phyloP scores from a whole-genome alignment of 352 stramenopile genomes.

The Globisporangium spiculum region DNA sequence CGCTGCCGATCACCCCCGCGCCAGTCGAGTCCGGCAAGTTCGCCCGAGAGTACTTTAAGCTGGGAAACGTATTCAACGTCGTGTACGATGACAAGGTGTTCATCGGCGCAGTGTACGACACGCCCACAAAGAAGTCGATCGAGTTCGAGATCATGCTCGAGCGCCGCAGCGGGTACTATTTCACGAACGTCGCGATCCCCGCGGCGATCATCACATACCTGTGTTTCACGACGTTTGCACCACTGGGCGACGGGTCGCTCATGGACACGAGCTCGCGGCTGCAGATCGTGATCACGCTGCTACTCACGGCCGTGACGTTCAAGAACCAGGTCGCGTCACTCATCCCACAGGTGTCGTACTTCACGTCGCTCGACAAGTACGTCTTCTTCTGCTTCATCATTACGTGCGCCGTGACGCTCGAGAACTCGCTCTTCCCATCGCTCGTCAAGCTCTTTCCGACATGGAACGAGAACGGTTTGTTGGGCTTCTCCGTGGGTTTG shows the following conservation, averaged over 20 bases:
- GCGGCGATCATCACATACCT: constrained; percentile 19
- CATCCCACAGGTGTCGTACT: constrained; percentile 63
- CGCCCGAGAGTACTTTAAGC: constrained; percentile 45
- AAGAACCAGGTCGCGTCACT: constrained; percentile 51
- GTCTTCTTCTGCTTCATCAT: constrained; percentile 69
- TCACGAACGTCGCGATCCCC: constrained; percentile 42
- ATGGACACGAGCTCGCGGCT: constrained; percentile 44
- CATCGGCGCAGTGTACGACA: constrained; percentile 35
- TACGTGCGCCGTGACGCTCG: constrained; percentile 44
- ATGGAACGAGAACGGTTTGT: constrained; percentile 14
- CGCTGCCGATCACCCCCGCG: constrained; percentile 30
- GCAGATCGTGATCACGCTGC: constrained; percentile 53
- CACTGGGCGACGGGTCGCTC: background rate
- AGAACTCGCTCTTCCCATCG: constrained; percentile 48
- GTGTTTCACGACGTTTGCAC: constrained; percentile 14
- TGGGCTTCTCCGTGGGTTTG: constrained; percentile 17
- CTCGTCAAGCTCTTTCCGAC: constrained; percentile 17
- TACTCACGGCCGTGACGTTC: constrained; percentile 65
- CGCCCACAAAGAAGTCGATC: constrained; percentile 37
- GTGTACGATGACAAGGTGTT: constrained; percentile 52
- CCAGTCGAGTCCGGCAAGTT: constrained; percentile 41
- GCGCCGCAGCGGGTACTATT: constrained; percentile 45
- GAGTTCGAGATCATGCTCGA: constrained; percentile 61
- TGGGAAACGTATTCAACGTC: constrained; percentile 55
- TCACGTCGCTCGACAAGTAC: constrained; percentile 27